phyloP scores from a whole-genome alignment of 768 basidiomycete species.

The Pisolithus tinctorius region DNA sequence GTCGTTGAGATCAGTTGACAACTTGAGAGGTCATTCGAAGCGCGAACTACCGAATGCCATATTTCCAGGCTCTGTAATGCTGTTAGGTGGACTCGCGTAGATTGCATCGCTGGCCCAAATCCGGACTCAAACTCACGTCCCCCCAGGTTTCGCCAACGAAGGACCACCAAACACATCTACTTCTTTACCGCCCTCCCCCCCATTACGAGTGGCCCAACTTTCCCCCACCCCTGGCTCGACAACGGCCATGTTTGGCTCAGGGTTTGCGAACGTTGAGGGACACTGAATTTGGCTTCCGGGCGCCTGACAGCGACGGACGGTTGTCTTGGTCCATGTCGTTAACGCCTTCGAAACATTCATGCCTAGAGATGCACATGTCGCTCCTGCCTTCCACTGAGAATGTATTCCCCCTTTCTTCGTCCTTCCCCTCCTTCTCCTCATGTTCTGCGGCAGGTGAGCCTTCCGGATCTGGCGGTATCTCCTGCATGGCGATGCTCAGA shows the following conservation, averaged over 20 bases:
- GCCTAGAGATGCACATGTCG: slow-evolving; percentile 48
- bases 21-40: too few species aligned
- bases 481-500: slow-evolving; percentile 92
- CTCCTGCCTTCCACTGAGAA: slow-evolving; percentile 44
- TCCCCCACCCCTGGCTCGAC: slow-evolving; percentile 27
- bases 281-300: slow-evolving; percentile 8
- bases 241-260: slow-evolving; percentile 23
- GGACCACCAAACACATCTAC: slow-evolving; percentile 34
- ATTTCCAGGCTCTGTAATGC: too few species aligned
- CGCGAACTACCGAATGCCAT: too few species aligned
- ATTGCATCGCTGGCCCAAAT: slow-evolving; percentile 21
- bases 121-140: slow-evolving; percentile 28
- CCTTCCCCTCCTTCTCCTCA: slow-evolving; percentile 56
- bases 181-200: slow-evolving; percentile 34
- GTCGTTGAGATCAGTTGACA: too few species aligned
- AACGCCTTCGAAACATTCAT: slow-evolving; percentile 72
- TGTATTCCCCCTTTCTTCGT: slow-evolving; percentile 57
- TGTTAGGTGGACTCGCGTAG: too few species aligned
- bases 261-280: slow-evolving; percentile 9
- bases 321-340: slow-evolving; percentile 53
- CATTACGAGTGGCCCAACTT: too few species aligned
- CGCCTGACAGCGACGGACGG: slow-evolving; percentile 27
- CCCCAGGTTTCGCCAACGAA: slow-evolving; percentile 21
- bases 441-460: slow-evolving; percentile 71
- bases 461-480: slow-evolving; percentile 87